Conservation (phyloP, 106 monocot species). For the Acorus calamus region DNA sequence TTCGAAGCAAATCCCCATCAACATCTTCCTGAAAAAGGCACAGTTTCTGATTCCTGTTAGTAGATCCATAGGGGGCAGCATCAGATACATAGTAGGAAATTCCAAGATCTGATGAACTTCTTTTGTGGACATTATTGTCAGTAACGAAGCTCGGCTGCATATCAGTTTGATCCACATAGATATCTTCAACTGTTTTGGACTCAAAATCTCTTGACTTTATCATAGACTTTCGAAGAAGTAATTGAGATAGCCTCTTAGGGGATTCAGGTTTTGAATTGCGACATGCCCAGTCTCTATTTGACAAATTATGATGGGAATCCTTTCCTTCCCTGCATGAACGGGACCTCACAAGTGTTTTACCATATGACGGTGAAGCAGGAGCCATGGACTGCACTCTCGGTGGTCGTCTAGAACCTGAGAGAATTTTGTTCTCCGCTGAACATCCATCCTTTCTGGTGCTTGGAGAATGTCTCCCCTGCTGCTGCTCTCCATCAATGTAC, state of each 20-base stretch:
- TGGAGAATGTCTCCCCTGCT: background rate
- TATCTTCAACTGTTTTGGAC: slow-evolving; percentile 57
- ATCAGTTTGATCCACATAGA: slow-evolving; percentile 52
- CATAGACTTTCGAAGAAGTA: slow-evolving; percentile 17
- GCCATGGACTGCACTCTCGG: slow-evolving; percentile 46
- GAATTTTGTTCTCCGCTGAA: slow-evolving; percentile 23
- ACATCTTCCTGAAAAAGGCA: slow-evolving; percentile 1
- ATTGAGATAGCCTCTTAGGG: background rate
- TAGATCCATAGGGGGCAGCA: no score
- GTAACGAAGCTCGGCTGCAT: slow-evolving; percentile 6
- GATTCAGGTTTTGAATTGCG: background rate
- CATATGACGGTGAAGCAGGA: slow-evolving; percentile 32
- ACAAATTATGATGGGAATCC: slow-evolving; percentile 3
- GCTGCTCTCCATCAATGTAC: slow-evolving; percentile 47
- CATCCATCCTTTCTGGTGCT: slow-evolving; percentile 11
- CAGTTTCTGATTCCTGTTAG: no score
- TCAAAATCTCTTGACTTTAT: slow-evolving; percentile 29
- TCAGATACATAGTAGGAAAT: no score
- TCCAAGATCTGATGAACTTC: slow-evolving; percentile 9
- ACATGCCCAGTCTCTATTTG: no score
- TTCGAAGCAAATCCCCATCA: slow-evolving; percentile 46
- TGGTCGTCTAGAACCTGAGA: slow-evolving; percentile 37
- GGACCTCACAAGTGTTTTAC: slow-evolving; percentile 25
- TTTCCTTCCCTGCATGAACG: slow-evolving; percentile 36
- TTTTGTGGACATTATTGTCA: slow-evolving; percentile 1